Conservation (phyloP, 108 stramenopile genomes). For the Chaetoceros tenuissimus region DNA sequence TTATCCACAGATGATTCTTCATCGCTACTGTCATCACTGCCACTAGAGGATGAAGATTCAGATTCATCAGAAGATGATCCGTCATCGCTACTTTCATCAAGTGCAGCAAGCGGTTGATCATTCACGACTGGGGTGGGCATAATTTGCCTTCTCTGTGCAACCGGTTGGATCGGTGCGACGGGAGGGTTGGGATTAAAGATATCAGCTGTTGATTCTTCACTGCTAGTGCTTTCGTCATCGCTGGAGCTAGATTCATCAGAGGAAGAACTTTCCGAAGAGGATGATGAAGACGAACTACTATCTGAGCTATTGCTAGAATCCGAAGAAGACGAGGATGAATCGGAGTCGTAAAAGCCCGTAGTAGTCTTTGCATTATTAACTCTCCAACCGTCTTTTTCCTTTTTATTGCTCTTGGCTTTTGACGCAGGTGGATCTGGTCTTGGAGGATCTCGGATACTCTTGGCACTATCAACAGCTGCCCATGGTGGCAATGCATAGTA, state of each 20-base stretch:
- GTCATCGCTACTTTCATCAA: neutral
- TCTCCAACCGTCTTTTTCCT: conserved; percentile 6
- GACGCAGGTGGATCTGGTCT: conserved; percentile 6
- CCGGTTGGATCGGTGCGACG: no score
- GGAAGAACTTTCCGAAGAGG: conserved; percentile 4
- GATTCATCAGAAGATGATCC: no score
- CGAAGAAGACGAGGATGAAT: neutral
- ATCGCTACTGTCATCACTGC: neutral
- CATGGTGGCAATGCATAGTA: conserved; percentile 81
- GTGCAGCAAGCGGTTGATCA: no score
- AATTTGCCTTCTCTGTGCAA: no score
- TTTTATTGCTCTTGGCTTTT: conserved; percentile 22
- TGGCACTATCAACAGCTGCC: conserved; percentile 71
- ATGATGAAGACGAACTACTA: neutral
- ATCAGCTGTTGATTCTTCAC: no score
- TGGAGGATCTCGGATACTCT: conserved; percentile 63
- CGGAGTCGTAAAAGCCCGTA: conserved; percentile 12
- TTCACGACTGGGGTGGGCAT: no score
- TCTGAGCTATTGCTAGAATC: conserved; percentile 4
- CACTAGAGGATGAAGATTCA: conserved; percentile 3
- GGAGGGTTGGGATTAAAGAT: no score
- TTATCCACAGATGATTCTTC: conserved; percentile 10
- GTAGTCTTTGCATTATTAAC: neutral
- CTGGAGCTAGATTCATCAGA: conserved; percentile 30
- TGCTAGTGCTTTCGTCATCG: conserved; percentile 20